Base-by-base conservation (phyloP, 257 asterid species). In the Solanum ossicruentum region DNA sequence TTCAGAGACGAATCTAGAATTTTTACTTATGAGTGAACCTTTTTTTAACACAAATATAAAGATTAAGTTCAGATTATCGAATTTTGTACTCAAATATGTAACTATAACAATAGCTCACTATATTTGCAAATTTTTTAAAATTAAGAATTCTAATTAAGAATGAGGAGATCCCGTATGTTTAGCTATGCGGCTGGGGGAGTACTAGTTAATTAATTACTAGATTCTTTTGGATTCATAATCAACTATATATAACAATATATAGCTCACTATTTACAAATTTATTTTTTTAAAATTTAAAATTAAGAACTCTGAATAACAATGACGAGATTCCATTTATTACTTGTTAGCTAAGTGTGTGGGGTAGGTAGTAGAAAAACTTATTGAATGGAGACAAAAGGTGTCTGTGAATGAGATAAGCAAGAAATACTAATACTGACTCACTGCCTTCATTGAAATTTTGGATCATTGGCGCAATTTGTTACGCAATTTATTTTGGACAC, bases 321-420 rank as follows among this genome's bases (percentile, higher is more conserved):
- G 18, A 11, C 8, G 60, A 7, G 17, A 13, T 18, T 1, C 28
- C 7, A 49, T 45, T 18, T 8, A 28, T 47, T 36, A 36, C 39
- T 36, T 8, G 15, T 3, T 32, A 26, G 45, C 57, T 41, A 13
- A 45, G 82, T 41, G 20, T 18, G 23, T 12, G 73, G 60, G 12
- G 26, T 63, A 32, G 18, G 49, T 7, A 41, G 60, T 11, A 26
- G 81, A 23, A 84, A 61, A 15, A 16, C 26, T 13, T 82, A 28
- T 43, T 18, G 80, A 78, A 71, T 82, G 86, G 81, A 51, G 81
- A 82, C 90, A 84, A 88, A 73, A 70, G 41, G 61, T 83, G 58
- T 56, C 81, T 84, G 66, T 54, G 71, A 65, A 56, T 83, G 82
- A 26, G 26, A 77, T 51, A 36, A 77, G 63, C 57, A 51, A 51